Base-by-base conservation (phyloP, 441 rosid genomes). In the California macrophylla region DNA sequence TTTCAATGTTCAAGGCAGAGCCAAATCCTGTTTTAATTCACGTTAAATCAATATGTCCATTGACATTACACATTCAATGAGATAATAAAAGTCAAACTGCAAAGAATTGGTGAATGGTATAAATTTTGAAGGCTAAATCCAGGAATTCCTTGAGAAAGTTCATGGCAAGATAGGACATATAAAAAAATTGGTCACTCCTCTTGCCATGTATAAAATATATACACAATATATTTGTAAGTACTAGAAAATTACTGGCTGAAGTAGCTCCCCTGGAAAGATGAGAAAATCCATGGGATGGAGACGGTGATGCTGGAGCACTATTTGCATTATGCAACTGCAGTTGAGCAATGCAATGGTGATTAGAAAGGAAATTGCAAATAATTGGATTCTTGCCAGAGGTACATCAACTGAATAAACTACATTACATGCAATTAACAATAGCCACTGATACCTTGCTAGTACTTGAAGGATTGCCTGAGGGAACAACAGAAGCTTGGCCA, bases 1-100 rank as follows among this genome's bases (percentile, higher is more conserved):
- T 95, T 82, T 89, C 98, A 77, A 95, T 90, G 83, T 89, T 95
- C 88, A 95, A 78, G 64, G 99, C 96, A 74, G 99, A 92, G 75
- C 98, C 99, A 84, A 95, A 95, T 77, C 91, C 99, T 95, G 80
- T 67, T 79, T 36, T 16, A 71, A 61, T 70, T 7, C 36, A 54
- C 64, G 20, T 25, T 34, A 6, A 24, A 60, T 60, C 24, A 26
- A 28, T 25, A 25, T 62, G 15, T 3, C 38, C 21, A 16, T 23
- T 50, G 58, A 4, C 63, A 58, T 9, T 8, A 23, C 12, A 58
- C 63, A 58, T 58, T 58, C 63, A 58, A 58, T 58, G 6, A 23
- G n/a, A 58, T 6, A 58, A 58, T 10, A 50, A 23, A 58, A 56
- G 63, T 56, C 21, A 56, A 23, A 56, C 5, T 2, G 16, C 25